A percentile compares a stretch with the other conserved stretches of the same genome.
These are phyloP conservation scores for Thielaviopsis punctulata DNA, from an alignment of 2,329 filamentous ascomycete species.

Conservation along the genomic window DNA sequence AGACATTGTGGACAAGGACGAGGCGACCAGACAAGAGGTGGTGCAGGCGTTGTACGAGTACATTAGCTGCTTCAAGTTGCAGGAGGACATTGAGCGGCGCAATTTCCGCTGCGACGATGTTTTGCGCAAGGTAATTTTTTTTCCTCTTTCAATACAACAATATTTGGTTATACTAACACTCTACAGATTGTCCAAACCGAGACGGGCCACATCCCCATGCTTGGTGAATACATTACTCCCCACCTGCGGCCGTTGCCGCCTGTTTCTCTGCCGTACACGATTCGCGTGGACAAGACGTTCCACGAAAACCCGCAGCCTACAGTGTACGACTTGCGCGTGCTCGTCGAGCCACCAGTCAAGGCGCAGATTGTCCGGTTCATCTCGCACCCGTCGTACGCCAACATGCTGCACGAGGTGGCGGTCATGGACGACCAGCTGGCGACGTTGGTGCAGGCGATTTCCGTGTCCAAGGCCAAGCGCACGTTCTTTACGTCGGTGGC, in stretches of 20 bases:
- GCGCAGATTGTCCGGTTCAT: constrained; percentile 47
- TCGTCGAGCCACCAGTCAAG: constrained; percentile 66
- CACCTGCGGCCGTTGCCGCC: constrained; percentile 70
- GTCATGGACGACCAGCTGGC: constrained; percentile 73
- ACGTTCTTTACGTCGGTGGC: constrained; percentile 66
- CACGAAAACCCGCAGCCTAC: constrained; percentile 60
- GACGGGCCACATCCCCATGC: constrained; percentile 66
- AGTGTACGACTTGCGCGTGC: constrained; percentile 76
- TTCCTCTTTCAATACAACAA: too few species aligned
- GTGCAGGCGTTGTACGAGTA: constrained; percentile 94
- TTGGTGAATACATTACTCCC: constrained; percentile 61
- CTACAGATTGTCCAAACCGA: constrained; percentile 57
- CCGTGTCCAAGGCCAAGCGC: constrained; percentile 77
- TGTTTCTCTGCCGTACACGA: constrained; percentile 74
- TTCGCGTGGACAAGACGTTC: constrained; percentile 76
- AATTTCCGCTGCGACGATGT: constrained; percentile 80
- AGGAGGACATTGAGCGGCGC: constrained; percentile 89
- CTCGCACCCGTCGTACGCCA: constrained; percentile 51
- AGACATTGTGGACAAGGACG: constrained; percentile 68
- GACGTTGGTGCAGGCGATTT: constrained; percentile 63
- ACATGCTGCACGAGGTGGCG: constrained; percentile 59
- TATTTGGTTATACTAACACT: not conserved
- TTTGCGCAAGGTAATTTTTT: constrained; percentile 51
- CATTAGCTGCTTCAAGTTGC: constrained; percentile 65
- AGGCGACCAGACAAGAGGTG: constrained; percentile 74